Conservation (phyloP, 2,329 filamentous ascomycete genomes). For the Hymenoscyphus repandus region DNA sequence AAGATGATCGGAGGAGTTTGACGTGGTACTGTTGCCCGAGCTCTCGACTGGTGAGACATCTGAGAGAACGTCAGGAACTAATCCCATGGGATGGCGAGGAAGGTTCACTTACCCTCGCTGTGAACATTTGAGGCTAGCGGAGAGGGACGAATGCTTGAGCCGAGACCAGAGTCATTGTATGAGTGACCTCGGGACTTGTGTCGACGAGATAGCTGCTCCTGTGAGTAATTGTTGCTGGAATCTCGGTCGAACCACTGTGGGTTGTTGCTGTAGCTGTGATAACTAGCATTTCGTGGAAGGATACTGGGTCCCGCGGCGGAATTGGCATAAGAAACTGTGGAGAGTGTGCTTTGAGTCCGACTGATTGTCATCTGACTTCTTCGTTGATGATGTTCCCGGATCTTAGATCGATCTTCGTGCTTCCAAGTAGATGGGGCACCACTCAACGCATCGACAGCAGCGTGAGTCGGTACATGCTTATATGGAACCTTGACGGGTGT, state of each 20-base stretch:
- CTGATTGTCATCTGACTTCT: constrained; percentile 26
- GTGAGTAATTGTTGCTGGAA: constrained; percentile 13
- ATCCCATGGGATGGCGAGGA: neutral
- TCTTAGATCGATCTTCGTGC: constrained; percentile 31
- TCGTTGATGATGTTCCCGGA: constrained; percentile 28
- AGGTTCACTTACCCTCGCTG: constrained; percentile 24
- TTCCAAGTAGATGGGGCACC: constrained; percentile 49
- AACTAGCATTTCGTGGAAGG: constrained; percentile 22
- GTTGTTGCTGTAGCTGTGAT: constrained; percentile 27
- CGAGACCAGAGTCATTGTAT: constrained; percentile 27
- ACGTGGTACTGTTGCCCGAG: constrained; percentile 23
- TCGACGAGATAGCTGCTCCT: constrained; percentile 11
- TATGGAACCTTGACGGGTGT: constrained; percentile 40
- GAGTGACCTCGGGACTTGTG: constrained; percentile 19
- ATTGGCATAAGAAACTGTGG: constrained; percentile 18
- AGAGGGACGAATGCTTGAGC: constrained; percentile 20
- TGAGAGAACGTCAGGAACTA: constrained; percentile 13
- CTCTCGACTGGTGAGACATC: constrained; percentile 25
- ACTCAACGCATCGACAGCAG: constrained; percentile 51
- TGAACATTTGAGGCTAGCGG: constrained; percentile 25
- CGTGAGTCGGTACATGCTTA: constrained; percentile 57
- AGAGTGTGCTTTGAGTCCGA: constrained; percentile 22
- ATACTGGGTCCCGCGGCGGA: constrained; percentile 12
- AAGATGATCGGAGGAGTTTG: constrained; percentile 24
- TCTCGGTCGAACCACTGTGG: constrained; percentile 26